Percentiles rank a stretch among this genome's conserved stretches.
These are phyloP conservation scores for Kokia cookei DNA, from an alignment of 441 rosid genomes.

Conservation along the genomic window DNA sequence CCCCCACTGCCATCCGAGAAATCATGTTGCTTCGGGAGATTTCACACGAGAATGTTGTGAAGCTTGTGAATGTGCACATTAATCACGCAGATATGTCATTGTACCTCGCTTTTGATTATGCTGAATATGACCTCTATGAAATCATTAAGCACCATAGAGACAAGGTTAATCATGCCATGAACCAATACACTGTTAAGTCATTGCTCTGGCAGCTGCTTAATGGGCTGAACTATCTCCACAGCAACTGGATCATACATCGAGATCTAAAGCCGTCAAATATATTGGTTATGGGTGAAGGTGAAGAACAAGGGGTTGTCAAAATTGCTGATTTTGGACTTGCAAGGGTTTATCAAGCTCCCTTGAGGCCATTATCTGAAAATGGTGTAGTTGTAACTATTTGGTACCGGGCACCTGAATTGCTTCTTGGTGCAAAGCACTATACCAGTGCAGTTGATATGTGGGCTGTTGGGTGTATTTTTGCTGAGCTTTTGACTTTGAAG, in stretches of 20 bases:
- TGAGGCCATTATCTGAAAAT: constrained; percentile 72
- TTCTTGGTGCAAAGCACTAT: constrained; percentile 95
- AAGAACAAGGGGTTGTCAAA: constrained; percentile 87
- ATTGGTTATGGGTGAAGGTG: constrained; percentile 98
- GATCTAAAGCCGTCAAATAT: constrained; percentile 97
- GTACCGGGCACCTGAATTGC: constrained; percentile 99
- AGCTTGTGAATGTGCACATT: constrained; percentile 95
- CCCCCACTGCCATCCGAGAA: constrained; percentile 96
- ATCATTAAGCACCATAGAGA: constrained; percentile 91
- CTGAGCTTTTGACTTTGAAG: constrained; percentile 89
- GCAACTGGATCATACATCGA: constrained; percentile 98
- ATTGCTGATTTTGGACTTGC: constrained; percentile 98
- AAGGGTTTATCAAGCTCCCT: constrained; percentile 88
- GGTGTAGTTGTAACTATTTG: constrained; percentile 99
- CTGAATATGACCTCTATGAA: constrained; percentile 94
- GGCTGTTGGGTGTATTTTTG: constrained; percentile 99
- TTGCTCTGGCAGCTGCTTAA: constrained; percentile 96
- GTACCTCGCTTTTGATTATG: constrained; percentile 88
- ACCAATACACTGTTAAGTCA: constrained; percentile 84
- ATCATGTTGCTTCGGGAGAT: constrained; percentile 97
- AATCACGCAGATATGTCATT: constrained; percentile 91
- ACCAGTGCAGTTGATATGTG: constrained; percentile 97
- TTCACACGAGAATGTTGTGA: constrained; percentile 90
- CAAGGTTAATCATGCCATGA: constrained; percentile 57
- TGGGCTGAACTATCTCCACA: constrained; percentile 91